A percentile compares a stretch with the other conserved stretches of the same genome.
phyloP scores from a whole-genome alignment of 768 basidiomycete genomes.

The Russula lepida region DNA sequence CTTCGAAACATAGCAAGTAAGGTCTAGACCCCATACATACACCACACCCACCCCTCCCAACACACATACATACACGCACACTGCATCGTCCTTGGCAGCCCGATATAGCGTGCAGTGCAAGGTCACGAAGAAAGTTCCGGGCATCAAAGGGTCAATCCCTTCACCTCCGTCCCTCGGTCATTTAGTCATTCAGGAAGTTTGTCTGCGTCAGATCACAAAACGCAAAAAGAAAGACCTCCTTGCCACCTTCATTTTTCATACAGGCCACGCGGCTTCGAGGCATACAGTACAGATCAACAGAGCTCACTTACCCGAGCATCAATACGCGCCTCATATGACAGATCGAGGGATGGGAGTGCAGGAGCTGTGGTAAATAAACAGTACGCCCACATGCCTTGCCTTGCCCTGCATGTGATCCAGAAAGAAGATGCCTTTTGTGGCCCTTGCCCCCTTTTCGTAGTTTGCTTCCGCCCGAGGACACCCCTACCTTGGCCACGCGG shows the following conservation, averaged over 20 bases:
- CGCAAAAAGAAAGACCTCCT: neutral
- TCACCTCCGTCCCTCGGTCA: neutral
- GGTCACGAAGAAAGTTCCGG: neutral
- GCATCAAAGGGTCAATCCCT: neutral
- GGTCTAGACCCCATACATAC: neutral
- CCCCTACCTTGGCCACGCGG: slow-evolving; percentile 1
- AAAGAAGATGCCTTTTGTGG: neutral
- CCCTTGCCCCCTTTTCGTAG: neutral
- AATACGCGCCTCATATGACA: neutral
- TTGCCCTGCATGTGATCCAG: slow-evolving; percentile 5
- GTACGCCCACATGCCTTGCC: neutral
- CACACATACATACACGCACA: too few species aligned
- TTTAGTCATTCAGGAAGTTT: neutral
- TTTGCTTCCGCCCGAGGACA: neutral
- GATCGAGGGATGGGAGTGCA: neutral
- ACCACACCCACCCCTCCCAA: neutral
- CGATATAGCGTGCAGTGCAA: neutral
- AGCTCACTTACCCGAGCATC: neutral
- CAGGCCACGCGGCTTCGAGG: neutral
- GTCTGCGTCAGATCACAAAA: neutral
- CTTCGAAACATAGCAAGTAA: neutral
- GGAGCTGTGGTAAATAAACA: neutral
- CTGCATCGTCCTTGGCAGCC: neutral
- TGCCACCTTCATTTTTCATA: neutral
- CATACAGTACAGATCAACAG: neutral